A percentile compares a stretch with the other conserved stretches of the same genome.
These are phyloP conservation scores for Aspergillus aculeatinus DNA, from an alignment of 2,329 filamentous ascomycete species.

Conservation along the genomic window DNA sequence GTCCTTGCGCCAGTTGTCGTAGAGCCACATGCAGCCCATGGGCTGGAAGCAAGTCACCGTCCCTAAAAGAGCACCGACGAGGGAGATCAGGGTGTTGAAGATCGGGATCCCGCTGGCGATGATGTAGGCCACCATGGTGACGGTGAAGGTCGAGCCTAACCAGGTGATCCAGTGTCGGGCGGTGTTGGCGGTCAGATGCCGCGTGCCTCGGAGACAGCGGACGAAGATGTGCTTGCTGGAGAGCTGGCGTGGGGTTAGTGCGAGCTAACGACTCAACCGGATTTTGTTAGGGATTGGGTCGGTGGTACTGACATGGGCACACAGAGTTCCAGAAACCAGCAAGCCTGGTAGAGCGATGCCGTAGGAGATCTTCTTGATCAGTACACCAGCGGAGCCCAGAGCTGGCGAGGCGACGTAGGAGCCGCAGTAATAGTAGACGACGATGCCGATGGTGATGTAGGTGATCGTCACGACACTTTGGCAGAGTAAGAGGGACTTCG, in stretches of 20 bases:
- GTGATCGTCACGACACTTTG: constrained; percentile 35
- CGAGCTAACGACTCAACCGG: too few species aligned
- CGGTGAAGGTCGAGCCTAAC: constrained; percentile 23
- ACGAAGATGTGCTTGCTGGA: constrained; percentile 26
- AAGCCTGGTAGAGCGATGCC: constrained; percentile 40
- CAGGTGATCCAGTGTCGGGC: constrained; percentile 25
- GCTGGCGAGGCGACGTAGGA: constrained; percentile 50
- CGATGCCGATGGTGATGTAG: constrained; percentile 40
- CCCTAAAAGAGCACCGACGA: constrained; percentile 28
- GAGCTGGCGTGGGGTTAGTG: constrained; percentile 8
- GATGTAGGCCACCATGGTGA: constrained; percentile 24
- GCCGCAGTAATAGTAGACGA: constrained; percentile 51
- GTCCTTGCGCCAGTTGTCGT: constrained; percentile 40
- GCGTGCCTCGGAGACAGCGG: constrained; percentile 23
- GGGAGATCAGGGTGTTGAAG: constrained; percentile 25
- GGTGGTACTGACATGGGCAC: constrained; percentile 22
- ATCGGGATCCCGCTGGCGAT: constrained; percentile 30
- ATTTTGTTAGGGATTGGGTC: background rate
- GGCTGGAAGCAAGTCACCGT: constrained; percentile 20
- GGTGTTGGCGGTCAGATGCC: constrained; percentile 23
- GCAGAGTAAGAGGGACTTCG: constrained; percentile 32
- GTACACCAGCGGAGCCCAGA: constrained; percentile 46
- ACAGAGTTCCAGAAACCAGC: constrained; percentile 27
- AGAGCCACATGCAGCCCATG: constrained; percentile 26
- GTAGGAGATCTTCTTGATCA: constrained; percentile 48